Evolutionary conservation across 2,329 filamentous ascomycete species (phyloP).

Genomic region (Elsinoe australis): DNA sequence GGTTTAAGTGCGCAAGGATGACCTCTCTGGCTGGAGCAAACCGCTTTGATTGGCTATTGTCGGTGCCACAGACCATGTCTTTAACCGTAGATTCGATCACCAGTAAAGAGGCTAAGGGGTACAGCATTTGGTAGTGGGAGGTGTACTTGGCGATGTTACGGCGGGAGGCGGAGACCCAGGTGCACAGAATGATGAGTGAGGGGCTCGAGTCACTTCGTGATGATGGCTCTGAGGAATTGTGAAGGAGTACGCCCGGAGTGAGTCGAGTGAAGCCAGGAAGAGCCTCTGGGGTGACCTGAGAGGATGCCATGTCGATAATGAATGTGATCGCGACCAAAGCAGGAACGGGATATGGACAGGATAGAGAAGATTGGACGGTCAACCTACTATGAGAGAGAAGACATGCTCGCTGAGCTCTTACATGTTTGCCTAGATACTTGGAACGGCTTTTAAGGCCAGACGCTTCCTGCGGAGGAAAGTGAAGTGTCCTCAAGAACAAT

Average conservation of each 20-base stretch:
- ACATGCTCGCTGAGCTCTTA: no score
- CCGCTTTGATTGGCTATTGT: conserved; percentile 14
- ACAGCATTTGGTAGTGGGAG: conserved; percentile 24
- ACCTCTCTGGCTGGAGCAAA: conserved; percentile 21
- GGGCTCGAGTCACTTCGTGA: neutral
- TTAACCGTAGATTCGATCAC: conserved; percentile 25
- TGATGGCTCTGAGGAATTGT: neutral
- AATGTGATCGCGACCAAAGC: no score
- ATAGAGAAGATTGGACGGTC: no score
- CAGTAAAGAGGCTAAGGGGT: conserved; percentile 26
- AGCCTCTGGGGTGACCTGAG: no score
- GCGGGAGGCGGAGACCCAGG: conserved; percentile 29
- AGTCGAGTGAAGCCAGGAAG: no score
- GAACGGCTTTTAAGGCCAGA: neutral
- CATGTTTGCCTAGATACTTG: neutral
- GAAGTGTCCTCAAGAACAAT: neutral
- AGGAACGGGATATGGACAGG: no score
- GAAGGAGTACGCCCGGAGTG: neutral
- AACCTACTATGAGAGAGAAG: no score
- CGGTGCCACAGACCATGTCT: conserved; percentile 21
- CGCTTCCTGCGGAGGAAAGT: neutral
- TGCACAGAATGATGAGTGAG: conserved; percentile 33
- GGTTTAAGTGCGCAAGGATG: conserved; percentile 19
- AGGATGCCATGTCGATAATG: no score
- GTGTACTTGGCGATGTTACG: conserved; percentile 30